Conservation (phyloP, 495 filamentous ascomycete species). For the Daldinia concentrica region DNA sequence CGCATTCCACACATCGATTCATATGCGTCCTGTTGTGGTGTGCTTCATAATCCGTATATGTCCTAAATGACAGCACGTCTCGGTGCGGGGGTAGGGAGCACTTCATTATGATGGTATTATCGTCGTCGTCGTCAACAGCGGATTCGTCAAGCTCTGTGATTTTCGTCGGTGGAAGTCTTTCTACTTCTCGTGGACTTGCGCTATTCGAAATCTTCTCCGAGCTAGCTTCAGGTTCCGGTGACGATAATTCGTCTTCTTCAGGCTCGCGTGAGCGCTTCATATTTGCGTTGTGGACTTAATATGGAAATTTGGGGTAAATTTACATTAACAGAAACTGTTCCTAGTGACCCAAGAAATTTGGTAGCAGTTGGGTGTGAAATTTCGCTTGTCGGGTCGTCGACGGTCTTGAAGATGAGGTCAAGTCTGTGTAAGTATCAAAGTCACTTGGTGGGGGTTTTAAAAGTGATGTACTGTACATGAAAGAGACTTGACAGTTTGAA, state of each 20-base stretch:
- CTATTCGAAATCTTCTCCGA: slow-evolving; percentile 18
- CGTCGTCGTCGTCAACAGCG: slow-evolving; percentile 43
- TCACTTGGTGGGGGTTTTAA: slow-evolving; percentile 4
- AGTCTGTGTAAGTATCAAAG: slow-evolving; percentile 16
- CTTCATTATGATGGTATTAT: slow-evolving; percentile 63
- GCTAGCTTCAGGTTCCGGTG: slow-evolving; percentile 30
- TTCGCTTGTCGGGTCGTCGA: slow-evolving; percentile 14
- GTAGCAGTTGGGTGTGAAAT: neutral
- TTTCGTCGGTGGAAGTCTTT: slow-evolving; percentile 47
- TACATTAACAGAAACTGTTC: slow-evolving; percentile 38
- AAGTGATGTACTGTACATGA: slow-evolving; percentile 6
- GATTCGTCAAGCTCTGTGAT: slow-evolving; percentile 55
- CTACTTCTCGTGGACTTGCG: slow-evolving; percentile 26
- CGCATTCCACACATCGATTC: slow-evolving; percentile 85
- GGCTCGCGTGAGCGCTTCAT: slow-evolving; percentile 66
- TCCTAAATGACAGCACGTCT: slow-evolving; percentile 71
- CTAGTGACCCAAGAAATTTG: neutral
- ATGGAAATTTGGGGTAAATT: slow-evolving; percentile 40
- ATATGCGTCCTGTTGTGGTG: slow-evolving; percentile 85
- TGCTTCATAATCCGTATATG: slow-evolving; percentile 84
- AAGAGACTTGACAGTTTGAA: neutral
- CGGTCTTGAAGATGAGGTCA: slow-evolving; percentile 7
- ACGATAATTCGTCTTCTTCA: slow-evolving; percentile 50
- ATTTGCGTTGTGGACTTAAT: slow-evolving; percentile 25
- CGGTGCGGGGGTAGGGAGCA: slow-evolving; percentile 84